Conservation (phyloP, 768 basidiomycete species). For the Thelephora ganbajun region DNA sequence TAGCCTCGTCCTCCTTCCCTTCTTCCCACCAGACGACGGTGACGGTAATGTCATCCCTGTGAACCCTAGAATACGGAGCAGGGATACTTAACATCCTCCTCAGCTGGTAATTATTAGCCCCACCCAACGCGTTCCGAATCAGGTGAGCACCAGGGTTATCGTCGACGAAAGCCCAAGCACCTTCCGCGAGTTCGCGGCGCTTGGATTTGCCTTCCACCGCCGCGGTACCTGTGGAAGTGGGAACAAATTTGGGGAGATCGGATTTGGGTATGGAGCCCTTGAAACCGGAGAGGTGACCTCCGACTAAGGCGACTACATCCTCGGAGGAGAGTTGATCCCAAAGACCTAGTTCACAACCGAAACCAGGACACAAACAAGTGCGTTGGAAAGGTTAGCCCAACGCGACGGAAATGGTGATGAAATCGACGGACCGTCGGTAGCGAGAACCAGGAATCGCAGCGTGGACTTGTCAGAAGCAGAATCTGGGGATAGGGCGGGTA, state of each 20-base stretch:
- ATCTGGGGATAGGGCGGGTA: constrained; percentile 23
- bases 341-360: constrained; percentile 4
- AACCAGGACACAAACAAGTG: not conserved
- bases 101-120: constrained; percentile 47
- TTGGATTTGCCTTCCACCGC: constrained; percentile 55
- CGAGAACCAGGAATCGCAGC: constrained; percentile 73
- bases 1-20: constrained; percentile 34
- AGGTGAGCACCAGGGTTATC: constrained; percentile 71
- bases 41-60: constrained; percentile 76
- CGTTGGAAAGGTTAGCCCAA: not conserved
- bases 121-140: constrained; percentile 88
- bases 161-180: constrained; percentile 69
- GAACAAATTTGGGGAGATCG: constrained; percentile 38
- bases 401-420: not conserved
- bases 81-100: constrained; percentile 66
- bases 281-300: constrained; percentile 62
- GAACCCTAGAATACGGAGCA: constrained; percentile 61
- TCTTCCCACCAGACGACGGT: constrained; percentile 81
- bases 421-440: constrained; percentile 48
- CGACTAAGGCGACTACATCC: constrained; percentile 80
- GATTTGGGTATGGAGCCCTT: constrained; percentile 51
- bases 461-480: constrained; percentile 19
- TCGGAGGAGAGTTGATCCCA: constrained; percentile 51
- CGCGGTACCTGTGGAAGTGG: constrained; percentile 34
- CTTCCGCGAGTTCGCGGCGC: constrained; percentile 21